These are phyloP conservation scores for Moesziomyces sp. DNA, from an alignment of 1,284 basidiomycete genomes.

Conservation along the genomic window DNA sequence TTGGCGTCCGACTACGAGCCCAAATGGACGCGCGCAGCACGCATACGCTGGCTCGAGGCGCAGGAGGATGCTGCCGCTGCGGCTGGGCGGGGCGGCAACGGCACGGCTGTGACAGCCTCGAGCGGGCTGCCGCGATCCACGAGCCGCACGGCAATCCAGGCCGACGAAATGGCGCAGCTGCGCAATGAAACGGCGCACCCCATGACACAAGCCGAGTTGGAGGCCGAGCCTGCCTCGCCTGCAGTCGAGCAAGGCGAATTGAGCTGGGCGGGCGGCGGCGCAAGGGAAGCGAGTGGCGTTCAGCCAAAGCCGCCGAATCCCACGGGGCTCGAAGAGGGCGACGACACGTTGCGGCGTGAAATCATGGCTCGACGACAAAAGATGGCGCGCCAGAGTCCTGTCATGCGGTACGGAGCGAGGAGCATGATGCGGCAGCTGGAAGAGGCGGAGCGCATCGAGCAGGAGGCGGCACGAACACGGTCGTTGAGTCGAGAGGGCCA, in stretches of 20 bases:
- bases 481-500: slow-evolving; percentile 15
- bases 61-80: slow-evolving; percentile 16
- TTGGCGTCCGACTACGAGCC: slow-evolving; percentile 31
- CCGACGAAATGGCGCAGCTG: slow-evolving; percentile 39
- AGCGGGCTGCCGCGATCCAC: slow-evolving; percentile 7
- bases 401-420: slow-evolving; percentile 31
- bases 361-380: slow-evolving; percentile 28
- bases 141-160: slow-evolving; percentile 37
- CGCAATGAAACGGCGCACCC: slow-evolving; percentile 36
- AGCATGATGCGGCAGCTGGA: slow-evolving; percentile 52
- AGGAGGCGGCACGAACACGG: slow-evolving; percentile 20
- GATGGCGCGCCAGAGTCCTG: slow-evolving; percentile 27
- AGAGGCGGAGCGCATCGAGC: slow-evolving; percentile 36
- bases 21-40: slow-evolving; percentile 33
- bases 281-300: neutral
- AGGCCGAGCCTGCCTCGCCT: slow-evolving; percentile 24
- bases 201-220: slow-evolving; percentile 30
- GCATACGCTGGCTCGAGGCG: slow-evolving; percentile 36
- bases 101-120: neutral
- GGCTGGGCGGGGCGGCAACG: neutral
- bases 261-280: neutral
- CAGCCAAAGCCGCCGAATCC: slow-evolving; percentile 8
- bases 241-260: slow-evolving; percentile 6
- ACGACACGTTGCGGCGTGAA: slow-evolving; percentile 30
- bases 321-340: slow-evolving; percentile 25